Conservation (phyloP, 768 basidiomycete species). For the Rhodocollybia butyracea region DNA sequence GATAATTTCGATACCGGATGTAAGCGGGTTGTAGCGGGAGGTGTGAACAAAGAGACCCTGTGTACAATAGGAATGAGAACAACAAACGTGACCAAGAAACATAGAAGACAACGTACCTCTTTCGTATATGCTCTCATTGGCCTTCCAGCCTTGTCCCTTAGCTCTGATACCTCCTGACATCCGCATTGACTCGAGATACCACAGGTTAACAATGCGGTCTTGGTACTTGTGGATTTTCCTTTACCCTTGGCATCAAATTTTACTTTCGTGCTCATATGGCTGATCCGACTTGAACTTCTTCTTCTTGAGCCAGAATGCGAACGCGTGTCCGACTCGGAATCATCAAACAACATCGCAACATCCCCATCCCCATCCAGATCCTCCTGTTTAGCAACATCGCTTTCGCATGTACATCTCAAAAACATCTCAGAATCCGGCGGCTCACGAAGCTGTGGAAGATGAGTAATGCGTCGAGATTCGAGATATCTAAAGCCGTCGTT, state of each 20-base stretch:
- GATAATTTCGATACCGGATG: conserved; percentile 45
- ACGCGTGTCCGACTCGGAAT: neutral
- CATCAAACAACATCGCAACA: neutral
- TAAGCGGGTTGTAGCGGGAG: conserved; percentile 18
- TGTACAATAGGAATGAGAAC: neutral
- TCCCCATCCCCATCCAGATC: neutral
- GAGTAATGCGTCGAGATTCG: neutral
- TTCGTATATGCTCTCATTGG: conserved; percentile 42
- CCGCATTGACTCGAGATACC: conserved; percentile 32
- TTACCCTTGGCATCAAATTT: neutral
- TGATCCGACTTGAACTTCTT: too few relatives aligned
- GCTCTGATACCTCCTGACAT: conserved; percentile 46
- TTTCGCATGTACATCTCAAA: conserved; percentile 40
- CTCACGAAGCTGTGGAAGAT: conserved; percentile 15
- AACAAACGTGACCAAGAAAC: conserved; percentile 1
- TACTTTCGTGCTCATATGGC: too few relatives aligned
- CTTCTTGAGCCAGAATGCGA: neutral
- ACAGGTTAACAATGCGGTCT: conserved; percentile 12
- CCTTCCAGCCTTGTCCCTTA: conserved; percentile 24
- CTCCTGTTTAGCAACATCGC: neutral
- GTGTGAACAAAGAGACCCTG: conserved; percentile 52
- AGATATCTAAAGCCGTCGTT: too few relatives aligned
- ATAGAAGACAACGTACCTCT: conserved; percentile 24
- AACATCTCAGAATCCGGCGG: conserved; percentile 29
- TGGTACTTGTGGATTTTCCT: neutral